Base-by-base conservation (phyloP, 805 yeast species). In the Schwanniomyces yamadae region DNA sequence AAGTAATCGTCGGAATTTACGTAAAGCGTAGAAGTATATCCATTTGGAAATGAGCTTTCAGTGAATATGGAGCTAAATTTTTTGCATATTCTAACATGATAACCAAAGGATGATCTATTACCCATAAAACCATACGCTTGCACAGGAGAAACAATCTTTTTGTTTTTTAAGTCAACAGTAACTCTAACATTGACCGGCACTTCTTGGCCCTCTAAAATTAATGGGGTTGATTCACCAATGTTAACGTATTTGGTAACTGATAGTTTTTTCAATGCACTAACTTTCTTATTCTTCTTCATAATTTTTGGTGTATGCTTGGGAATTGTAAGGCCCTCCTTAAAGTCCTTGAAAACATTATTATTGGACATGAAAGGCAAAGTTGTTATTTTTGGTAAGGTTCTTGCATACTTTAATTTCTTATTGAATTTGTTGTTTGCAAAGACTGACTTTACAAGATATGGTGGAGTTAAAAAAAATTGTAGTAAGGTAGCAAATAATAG, bases 401-500 rank as follows among this genome's bases (percentile, higher is more conserved):
- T 66, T 0, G 95, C 96, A 43, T 76, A 71, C 36, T 70, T 70
- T 54, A 84, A 77, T 52, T 77, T 73, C 23, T 63, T 57, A 17
- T 57, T 34, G 40, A 41, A 65, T 52, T 46, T 68, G 61, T 49
- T 49, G 42, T 73, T 69, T 22, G 53, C 52, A 63, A 88, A 86
- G 4, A 82, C 70, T 2, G 80, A 60, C 41, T 81, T 80, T 13
- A 80, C 75, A 28, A 89, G 66, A 52, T 89, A 86, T 32, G 87
- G 84, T 1, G 96, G 96, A 0, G 96, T 88, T 11, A 88, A 78
- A 51, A 86, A 86, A 54, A 66, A 88, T 54, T 87, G 95, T 38
- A 89, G 62, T 25, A 89, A 65, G 1, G 81, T 67, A 1, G 91
- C 89, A 36, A 87, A 70, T 6, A 80, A 51, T 53, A 80, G 58